Conservation (phyloP, 805 yeast species). For the Wickerhamiella brachini region DNA sequence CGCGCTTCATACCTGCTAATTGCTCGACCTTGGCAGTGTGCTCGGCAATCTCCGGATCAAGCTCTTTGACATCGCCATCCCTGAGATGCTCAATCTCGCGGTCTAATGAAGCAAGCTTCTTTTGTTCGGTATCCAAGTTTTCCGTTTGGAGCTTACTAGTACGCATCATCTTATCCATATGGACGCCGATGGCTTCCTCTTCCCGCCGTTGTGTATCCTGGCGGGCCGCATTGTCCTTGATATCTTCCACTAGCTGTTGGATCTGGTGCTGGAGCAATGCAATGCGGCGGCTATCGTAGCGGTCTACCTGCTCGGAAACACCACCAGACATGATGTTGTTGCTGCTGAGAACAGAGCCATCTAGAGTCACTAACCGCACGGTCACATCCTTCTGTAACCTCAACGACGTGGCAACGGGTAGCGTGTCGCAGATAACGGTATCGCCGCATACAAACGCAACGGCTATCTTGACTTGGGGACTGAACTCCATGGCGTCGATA, state of each 20-base stretch:
- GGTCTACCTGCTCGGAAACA: conserved; percentile 8
- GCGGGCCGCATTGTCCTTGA: conserved; percentile 20
- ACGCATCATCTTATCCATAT: background rate
- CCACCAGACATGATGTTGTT: conserved; percentile 95
- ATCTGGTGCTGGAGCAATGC: conserved; percentile 12
- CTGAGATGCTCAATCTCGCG: conserved; percentile 6
- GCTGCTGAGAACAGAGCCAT: conserved; percentile 73
- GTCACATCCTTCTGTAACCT: conserved; percentile 50
- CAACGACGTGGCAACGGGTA: conserved; percentile 53
- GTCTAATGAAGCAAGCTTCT: conserved; percentile 3
- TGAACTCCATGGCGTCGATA: conserved; percentile 60
- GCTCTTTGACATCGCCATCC: background rate
- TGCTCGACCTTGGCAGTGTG: background rate
- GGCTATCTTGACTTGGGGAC: conserved; percentile 56
- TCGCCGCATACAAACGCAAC: conserved; percentile 68
- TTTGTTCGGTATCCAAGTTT: conserved; percentile 3
- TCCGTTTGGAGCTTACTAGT: background rate
- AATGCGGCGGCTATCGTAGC: conserved; percentile 10
- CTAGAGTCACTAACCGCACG: conserved; percentile 62
- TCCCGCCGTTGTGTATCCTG: conserved; percentile 29
- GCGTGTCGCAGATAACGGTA: conserved; percentile 60
- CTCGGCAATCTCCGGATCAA: background rate
- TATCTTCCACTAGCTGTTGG: conserved; percentile 12
- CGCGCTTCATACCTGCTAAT: conserved; percentile 25
- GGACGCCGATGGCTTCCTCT: conserved; percentile 4